Evolutionary conservation across 2,329 filamentous ascomycete species (phyloP).

Genomic region (Orbilia blumenaviensis): DNA sequence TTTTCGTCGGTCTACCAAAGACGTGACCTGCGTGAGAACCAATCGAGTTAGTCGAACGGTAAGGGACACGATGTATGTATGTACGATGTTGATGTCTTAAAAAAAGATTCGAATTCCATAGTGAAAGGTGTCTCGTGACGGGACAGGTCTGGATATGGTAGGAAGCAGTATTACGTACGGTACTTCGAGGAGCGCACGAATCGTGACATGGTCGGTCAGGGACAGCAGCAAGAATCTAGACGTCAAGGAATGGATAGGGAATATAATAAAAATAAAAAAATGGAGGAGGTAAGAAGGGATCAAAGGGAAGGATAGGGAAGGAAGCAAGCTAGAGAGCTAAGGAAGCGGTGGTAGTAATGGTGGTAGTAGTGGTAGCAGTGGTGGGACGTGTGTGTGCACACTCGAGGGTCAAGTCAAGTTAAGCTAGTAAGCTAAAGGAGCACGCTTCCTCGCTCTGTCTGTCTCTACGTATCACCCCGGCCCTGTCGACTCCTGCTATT

Average conservation of each 20-base stretch:
- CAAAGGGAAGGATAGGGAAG: constrained; percentile 66
- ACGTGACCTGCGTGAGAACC: constrained; percentile 77
- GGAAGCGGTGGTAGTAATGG: neutral
- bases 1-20: constrained; percentile 93
- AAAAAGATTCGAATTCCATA: too few species aligned
- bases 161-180: constrained; percentile 65
- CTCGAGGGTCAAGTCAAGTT: neutral
- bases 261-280: too few species aligned
- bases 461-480: too few species aligned
- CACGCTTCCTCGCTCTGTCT: too few species aligned
- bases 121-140: constrained; percentile 51
- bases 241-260: constrained; percentile 25
- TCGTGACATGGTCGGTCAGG: constrained; percentile 60
- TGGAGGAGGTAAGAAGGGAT: constrained; percentile 39
- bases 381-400: neutral
- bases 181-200: constrained; percentile 76
- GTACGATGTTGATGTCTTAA: constrained; percentile 22
- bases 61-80: constrained; percentile 10
- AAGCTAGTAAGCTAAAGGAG: constrained; percentile 1
- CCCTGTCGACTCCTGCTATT: neutral
- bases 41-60: constrained; percentile 56
- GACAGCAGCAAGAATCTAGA: neutral
- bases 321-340: constrained; percentile 63
- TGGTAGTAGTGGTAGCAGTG: constrained; percentile 18
- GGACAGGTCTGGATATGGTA: constrained; percentile 55